Percentiles rank a stretch among this genome's conserved stretches.
Evolutionary conservation across 805 yeast species (phyloP).

Genomic region (Lipomyces orientalis): DNA sequence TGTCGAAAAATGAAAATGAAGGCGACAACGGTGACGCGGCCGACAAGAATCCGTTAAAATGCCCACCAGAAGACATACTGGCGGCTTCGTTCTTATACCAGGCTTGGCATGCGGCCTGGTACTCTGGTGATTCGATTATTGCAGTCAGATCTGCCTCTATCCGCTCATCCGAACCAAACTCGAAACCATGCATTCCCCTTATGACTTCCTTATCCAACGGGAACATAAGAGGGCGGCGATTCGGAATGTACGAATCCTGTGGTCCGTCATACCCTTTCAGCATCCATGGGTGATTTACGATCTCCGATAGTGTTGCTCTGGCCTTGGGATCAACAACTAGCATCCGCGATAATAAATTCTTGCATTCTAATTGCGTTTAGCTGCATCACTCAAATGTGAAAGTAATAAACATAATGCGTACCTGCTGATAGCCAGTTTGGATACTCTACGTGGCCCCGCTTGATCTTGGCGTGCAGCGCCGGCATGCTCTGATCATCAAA

Average conservation of each 20-base stretch:
- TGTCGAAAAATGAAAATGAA: constrained; percentile 25
- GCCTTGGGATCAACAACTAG: constrained; percentile 84
- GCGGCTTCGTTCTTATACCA: constrained; percentile 59
- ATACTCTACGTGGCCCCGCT: constrained; percentile 88
- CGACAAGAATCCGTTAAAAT: constrained; percentile 17
- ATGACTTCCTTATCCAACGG: constrained; percentile 74
- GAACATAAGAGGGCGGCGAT: constrained; percentile 70
- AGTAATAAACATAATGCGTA: constrained; percentile 4
- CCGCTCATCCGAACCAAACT: constrained; percentile 72
- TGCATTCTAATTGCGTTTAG: constrained; percentile 53
- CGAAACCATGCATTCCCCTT: constrained; percentile 75
- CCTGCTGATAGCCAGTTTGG: constrained; percentile 78
- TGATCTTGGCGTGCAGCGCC: constrained; percentile 90
- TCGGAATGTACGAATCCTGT: constrained; percentile 74
- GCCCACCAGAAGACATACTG: background rate
- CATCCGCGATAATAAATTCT: constrained; percentile 82
- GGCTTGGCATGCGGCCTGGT: constrained; percentile 62
- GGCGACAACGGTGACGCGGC: constrained; percentile 7
- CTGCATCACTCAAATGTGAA: background rate
- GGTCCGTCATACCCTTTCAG: constrained; percentile 79
- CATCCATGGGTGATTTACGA: constrained; percentile 94
- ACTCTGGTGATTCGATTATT: constrained; percentile 68
- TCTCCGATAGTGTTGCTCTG: constrained; percentile 80
- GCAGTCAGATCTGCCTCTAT: constrained; percentile 61
- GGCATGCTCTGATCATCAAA: constrained; percentile 95